Evolutionary conservation across 139 green algal genomes (phyloP).

Genomic region (Chlamydomonas eustigma): DNA sequence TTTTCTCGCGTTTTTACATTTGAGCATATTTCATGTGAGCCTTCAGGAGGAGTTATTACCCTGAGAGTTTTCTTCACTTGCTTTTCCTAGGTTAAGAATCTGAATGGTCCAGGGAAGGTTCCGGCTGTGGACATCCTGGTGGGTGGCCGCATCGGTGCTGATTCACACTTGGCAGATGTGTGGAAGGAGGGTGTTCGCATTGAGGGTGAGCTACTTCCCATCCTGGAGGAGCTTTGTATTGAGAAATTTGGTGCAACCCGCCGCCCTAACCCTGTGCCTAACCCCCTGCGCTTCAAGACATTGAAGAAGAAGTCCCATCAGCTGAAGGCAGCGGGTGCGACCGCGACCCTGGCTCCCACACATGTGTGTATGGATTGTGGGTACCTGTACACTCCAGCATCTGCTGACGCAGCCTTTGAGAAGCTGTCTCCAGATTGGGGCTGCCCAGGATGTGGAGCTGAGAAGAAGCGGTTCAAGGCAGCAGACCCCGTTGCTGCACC

Average conservation of each 20-base stretch:
- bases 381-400: conserved; percentile 2
- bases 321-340: neutral
- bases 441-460: conserved; percentile 6
- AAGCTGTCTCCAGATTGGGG: neutral
- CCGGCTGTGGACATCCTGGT: conserved; percentile 13
- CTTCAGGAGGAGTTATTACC: too few relatives aligned
- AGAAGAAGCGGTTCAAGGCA: neutral
- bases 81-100: conserved; percentile 8
- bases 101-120: conserved; percentile 11
- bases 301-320: conserved; percentile 18
- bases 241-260: conserved; percentile 67
- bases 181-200: conserved; percentile 16
- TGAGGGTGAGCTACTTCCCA: conserved; percentile 63
- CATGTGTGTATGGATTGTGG: conserved; percentile 16
- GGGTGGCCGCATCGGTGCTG: conserved; percentile 13
- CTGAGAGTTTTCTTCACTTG: too few relatives aligned
- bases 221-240: conserved; percentile 69
- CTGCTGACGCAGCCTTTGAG: conserved; percentile 1
- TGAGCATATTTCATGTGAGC: too few relatives aligned
- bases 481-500: neutral
- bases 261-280: neutral
- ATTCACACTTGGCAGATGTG: conserved; percentile 16
- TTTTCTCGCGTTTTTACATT: too few relatives aligned
- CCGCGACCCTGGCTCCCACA: neutral
- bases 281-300: neutral